Base-by-base conservation (phyloP, 2,329 filamentous ascomycete genomes). In the Cordyceps pruinosa region DNA sequence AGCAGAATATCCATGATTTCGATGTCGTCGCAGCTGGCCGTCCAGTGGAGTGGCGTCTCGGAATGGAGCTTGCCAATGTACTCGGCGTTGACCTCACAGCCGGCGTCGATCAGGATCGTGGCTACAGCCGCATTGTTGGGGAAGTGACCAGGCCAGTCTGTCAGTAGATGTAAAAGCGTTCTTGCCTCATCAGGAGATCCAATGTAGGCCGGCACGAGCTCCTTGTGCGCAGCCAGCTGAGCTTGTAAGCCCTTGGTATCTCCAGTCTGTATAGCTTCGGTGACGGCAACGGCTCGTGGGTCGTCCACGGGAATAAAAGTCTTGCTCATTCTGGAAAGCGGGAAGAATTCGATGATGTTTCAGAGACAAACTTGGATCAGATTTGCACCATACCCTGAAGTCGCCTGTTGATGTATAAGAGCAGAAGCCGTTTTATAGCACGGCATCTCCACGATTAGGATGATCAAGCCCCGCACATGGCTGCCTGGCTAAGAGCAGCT, bases 41-140 rank as follows among this genome's bases (percentile, higher is more conserved):
- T 57, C 49, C 51, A 63, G 57, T 60, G 59, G 5, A 62, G 57
- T 12, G 61, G 53, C 32, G 60, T 61, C 41, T 63, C 61, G 6
- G 56, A 42, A 53, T 61, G 61, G 15, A 25, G 23, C n/a, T 49
- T 25, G 6, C 60, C 58, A 26, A 59, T 44, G 48, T 57, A 61
- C 15, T 28, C 23, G 5, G 61, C 61, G 34, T 63, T 44, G 41
- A 63, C 44, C 28, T 55, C 34, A 13, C 53, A 59, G 23, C 60
- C 61, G 13, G 57, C 58, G 15, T 41, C 41, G 7, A 60, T 45
- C 10, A 62, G 45, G 7, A 52, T 25, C 19, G 45, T 37, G 13
- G 56, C 55, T 13, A 52, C 52, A 2, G 28, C 54, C 8, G 23
- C 32, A 34, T 41, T 53, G 32, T 60, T 54, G 23, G 60, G 58